Percentiles rank a stretch among this genome's conserved stretches.
Conservation (phyloP, 1,284 basidiomycete genomes). For the Leccinum fallax region DNA sequence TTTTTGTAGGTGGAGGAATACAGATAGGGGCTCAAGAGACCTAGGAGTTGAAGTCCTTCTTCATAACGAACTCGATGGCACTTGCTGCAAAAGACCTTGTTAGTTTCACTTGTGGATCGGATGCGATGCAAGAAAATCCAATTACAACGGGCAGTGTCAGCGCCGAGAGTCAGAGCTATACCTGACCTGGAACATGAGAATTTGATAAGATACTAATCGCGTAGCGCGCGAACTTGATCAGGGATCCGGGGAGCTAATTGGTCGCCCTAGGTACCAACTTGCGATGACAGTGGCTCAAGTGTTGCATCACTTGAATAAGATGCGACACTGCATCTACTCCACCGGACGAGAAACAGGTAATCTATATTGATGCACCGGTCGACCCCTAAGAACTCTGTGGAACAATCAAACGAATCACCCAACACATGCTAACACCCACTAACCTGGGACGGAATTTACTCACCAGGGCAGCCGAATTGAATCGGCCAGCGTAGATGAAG, state of each 20-base stretch:
- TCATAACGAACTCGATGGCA: not conserved
- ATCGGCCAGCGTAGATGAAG: not conserved
- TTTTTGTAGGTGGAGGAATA: not conserved
- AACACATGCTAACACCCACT: not conserved
- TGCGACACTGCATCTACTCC: not conserved
- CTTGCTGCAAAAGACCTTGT: not conserved
- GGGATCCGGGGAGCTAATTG: not conserved
- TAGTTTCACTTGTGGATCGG: not conserved
- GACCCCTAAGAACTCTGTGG: conserved; percentile 24
- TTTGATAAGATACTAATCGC: not conserved
- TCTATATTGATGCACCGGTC: conserved; percentile 17
- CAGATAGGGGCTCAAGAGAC: not conserved
- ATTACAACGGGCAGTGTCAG: not conserved
- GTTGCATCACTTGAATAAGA: not conserved
- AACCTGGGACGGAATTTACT: not conserved
- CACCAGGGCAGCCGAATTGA: not conserved
- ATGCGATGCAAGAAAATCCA: not conserved
- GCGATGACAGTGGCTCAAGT: not conserved
- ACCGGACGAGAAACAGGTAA: not conserved
- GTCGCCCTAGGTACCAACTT: not conserved
- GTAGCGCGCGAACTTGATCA: not conserved
- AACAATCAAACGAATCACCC: not conserved
- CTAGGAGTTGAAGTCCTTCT: not conserved
- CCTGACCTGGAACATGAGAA: not conserved
- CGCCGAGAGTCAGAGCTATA: not conserved